Evolutionary conservation across 345 rosid genomes (phyloP), one percentile per base, ranked within the genome.

Genomic region (Anastatica hierochuntica): DNA sequence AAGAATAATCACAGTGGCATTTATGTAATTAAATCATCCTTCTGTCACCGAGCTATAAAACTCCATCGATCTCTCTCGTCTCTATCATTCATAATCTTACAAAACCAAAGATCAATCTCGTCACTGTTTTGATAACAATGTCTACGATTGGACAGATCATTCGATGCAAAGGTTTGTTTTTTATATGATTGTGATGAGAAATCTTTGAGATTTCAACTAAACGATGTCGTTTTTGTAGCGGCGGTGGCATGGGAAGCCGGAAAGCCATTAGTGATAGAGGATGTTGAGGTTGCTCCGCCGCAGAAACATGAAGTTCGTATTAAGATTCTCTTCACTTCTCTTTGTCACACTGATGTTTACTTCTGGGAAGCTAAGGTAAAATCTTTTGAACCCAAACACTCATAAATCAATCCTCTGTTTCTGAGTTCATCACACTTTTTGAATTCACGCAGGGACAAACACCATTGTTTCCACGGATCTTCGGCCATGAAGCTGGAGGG

Each of bases 181-280:
- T 20, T 43, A 27, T 6, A 46, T 5, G 9, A 12, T 46, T 33
- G 29, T n/a, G n/a, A n/a, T n/a, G 3, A n/a, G 11, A 7, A 45
- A 10, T 0, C 12, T 5, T 21, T 36, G 16, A 35, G 38, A 35
- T 35, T 19, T 17, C n/a, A n/a, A 8, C 1, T 14, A 35, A 53
- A 46, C 57, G 36, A 12, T 49, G 54, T 19, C 43, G 52, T 12
- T 64, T 53, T 46, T 26, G 20, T 43, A 88, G 95, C 95, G 34
- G 95, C 90, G 6, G 88, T 88, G 27, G 83, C 92, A 26, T 88
- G 97, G 97, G 97, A 88, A 64, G 81, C 97, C 0, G 95, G 82
- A 64, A 88, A 85, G 79, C 97, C 95, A 14, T 71, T 88, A 27
- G 84, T 72, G 37, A 80, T 88, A 10, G 87, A 88, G 62, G 83